Conservation (phyloP, 805 yeast species). For the Zygosaccharomyces lentus region DNA sequence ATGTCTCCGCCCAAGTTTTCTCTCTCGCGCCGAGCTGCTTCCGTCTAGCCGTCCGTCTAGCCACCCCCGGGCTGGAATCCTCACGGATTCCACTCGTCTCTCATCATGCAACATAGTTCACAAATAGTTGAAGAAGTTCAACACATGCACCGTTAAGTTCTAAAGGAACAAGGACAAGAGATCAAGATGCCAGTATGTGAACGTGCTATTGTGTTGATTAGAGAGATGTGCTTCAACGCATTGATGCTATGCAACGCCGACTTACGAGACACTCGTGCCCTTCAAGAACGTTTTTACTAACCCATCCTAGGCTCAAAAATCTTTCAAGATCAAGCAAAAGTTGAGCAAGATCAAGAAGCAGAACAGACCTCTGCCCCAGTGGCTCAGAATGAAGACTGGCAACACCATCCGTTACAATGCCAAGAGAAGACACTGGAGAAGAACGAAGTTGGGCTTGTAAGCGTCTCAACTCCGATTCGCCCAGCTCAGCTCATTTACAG, state of each 20-base stretch:
- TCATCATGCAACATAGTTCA: background rate
- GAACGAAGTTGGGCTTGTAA: constrained; percentile 98
- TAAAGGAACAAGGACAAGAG: constrained; percentile 6
- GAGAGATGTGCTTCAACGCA: background rate
- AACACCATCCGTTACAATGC: constrained; percentile 98
- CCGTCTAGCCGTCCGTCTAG: no score
- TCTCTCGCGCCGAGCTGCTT: background rate
- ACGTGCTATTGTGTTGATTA: background rate
- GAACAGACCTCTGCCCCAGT: constrained; percentile 99
- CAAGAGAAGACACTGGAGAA: constrained; percentile 99
- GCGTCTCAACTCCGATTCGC: constrained; percentile 18
- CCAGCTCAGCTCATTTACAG: constrained; percentile 8
- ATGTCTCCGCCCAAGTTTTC: background rate
- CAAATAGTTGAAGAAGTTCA: background rate
- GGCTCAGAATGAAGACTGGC: constrained; percentile 97
- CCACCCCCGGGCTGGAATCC: background rate
- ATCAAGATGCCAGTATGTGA: constrained; percentile 43
- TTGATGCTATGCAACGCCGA: background rate
- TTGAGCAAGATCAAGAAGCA: constrained; percentile 98
- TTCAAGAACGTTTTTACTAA: constrained; percentile 15
- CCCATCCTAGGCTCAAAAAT: constrained; percentile 75
- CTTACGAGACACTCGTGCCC: background rate
- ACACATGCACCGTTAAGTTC: background rate
- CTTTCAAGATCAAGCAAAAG: constrained; percentile 96
- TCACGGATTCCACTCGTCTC: background rate